Conservation (phyloP, 2,329 filamentous ascomycete species). For the Juglanconis oblonga region DNA sequence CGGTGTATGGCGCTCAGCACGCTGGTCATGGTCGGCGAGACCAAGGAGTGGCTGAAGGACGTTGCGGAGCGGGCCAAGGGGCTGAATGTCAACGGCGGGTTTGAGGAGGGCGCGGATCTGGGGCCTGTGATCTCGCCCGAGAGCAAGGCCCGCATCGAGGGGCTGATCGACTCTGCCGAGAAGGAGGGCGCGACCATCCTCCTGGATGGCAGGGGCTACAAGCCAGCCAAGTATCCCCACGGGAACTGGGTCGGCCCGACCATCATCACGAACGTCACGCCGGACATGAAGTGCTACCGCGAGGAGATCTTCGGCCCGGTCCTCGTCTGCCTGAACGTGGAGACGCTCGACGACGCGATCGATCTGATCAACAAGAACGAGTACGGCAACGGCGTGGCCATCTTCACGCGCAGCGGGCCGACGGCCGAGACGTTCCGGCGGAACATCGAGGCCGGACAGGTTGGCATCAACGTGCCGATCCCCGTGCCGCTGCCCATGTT, state of each 20-base stretch:
- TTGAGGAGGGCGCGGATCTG: constrained; percentile 75
- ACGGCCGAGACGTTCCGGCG: constrained; percentile 77
- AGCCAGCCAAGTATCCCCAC: constrained; percentile 74
- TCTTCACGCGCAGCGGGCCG: constrained; percentile 76
- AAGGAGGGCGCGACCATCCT: constrained; percentile 78
- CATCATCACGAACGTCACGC: constrained; percentile 77
- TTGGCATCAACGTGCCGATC: constrained; percentile 82
- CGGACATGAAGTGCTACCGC: constrained; percentile 78
- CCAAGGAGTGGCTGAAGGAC: constrained; percentile 77
- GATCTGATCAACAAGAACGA: constrained; percentile 81
- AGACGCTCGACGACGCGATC: constrained; percentile 76
- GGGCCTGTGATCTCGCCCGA: constrained; percentile 80
- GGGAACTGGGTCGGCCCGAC: constrained; percentile 85
- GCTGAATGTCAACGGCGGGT: constrained; percentile 75
- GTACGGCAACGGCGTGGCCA: constrained; percentile 82
- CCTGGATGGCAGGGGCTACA: constrained; percentile 75
- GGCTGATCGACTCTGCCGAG: constrained; percentile 72
- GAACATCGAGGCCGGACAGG: constrained; percentile 80
- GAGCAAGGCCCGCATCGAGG: constrained; percentile 75
- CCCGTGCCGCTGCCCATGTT: constrained; percentile 70
- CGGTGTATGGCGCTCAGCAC: constrained; percentile 85
- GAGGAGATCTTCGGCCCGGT: constrained; percentile 87
- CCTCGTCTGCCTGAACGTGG: constrained; percentile 75
- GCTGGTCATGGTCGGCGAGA: constrained; percentile 79
- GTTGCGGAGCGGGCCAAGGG: constrained; percentile 72